Evolutionary conservation across 768 basidiomycete genomes (phyloP).

Genomic region (Collybia sordida): DNA sequence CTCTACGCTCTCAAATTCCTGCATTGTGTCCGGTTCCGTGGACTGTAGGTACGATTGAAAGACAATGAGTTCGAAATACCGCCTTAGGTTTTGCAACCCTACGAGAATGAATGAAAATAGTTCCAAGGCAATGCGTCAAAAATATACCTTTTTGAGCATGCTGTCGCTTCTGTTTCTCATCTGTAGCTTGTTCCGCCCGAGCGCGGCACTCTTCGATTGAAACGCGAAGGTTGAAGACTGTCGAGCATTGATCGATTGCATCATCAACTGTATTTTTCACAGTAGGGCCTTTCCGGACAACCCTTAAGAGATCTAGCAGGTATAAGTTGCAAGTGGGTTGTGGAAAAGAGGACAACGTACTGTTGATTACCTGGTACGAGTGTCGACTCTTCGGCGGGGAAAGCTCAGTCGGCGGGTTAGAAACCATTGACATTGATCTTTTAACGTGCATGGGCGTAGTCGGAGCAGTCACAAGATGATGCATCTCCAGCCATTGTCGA

Average conservation of each 20-base stretch:
- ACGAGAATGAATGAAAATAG: background rate
- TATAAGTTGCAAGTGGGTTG: slow-evolving; percentile 1
- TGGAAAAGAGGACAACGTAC: slow-evolving; percentile 38
- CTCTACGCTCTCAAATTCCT: slow-evolving; percentile 75
- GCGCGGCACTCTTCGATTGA: slow-evolving; percentile 82
- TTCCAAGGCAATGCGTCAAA: background rate
- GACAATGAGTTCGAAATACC: slow-evolving; percentile 83
- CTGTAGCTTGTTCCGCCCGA: slow-evolving; percentile 74
- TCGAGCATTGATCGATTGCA: slow-evolving; percentile 82
- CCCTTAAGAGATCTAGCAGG: slow-evolving; percentile 70
- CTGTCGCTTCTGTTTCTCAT: slow-evolving; percentile 64
- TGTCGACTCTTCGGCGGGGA: slow-evolving; percentile 38
- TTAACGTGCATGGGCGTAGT: slow-evolving; percentile 31
- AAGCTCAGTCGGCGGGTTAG: slow-evolving; percentile 34
- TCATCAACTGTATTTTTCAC: slow-evolving; percentile 88
- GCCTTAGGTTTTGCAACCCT: slow-evolving; percentile 79
- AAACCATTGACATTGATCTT: slow-evolving; percentile 46
- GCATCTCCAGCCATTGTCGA: slow-evolving; percentile 72
- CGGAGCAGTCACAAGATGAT: slow-evolving; percentile 34
- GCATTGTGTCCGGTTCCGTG: slow-evolving; percentile 75
- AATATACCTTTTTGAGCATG: slow-evolving; percentile 70
- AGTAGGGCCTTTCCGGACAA: slow-evolving; percentile 80
- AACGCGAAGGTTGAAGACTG: slow-evolving; percentile 83
- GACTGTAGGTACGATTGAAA: slow-evolving; percentile 91
- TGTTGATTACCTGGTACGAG: slow-evolving; percentile 89